Evolutionary conservation across 306 rosid genomes (phyloP), one percentile per base, ranked within the genome.

Genomic region (Astragalus glycyphyllos): DNA sequence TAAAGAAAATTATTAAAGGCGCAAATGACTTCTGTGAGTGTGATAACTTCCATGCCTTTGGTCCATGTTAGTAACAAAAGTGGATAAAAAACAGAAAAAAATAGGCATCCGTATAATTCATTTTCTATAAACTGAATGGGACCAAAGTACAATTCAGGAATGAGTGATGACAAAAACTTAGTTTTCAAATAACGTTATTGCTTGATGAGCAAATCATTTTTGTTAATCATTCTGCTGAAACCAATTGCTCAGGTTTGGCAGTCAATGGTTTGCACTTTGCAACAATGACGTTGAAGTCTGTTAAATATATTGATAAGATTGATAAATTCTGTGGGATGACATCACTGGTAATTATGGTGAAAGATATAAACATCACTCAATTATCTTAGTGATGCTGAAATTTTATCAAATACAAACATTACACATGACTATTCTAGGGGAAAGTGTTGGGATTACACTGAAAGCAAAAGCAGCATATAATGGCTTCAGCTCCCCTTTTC

Each of bases 11-110:
- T 41, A 0, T 49, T 46, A 5, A 54, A 16, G 12, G 12, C 44
- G 69, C 40, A 34, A 34, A 49, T 62, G 38, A 40, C 73, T 59
- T 59, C 31, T 26, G 0, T 37, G 71, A 41, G 29, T 64, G 5
- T 57, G 74, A 64, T 58, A 56, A 58, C 15, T 46, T 35, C n/a
- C 14, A 59, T 59, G 65, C 29, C 11, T 59, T 59, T 14, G 13
- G 7, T 58, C 37, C n/a, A 59, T 59, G 47, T 26, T n/a, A n/a
- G 60, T 55, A 35, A 55, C 16, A 29, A 26, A 26, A 5, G 37
- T 5, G 5, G 37, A 38, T 55, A 55, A 11, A 17, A 53, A 7
- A 34, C 13, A 20, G 10, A 55, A 20, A 11, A 55, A 7, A 11
- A 10, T 11, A 26, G 38, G 60, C 38, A 55, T 55, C 60, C 13